Base-by-base conservation (phyloP, 805 yeast genomes). In the Yamadazyma kitorensis region DNA sequence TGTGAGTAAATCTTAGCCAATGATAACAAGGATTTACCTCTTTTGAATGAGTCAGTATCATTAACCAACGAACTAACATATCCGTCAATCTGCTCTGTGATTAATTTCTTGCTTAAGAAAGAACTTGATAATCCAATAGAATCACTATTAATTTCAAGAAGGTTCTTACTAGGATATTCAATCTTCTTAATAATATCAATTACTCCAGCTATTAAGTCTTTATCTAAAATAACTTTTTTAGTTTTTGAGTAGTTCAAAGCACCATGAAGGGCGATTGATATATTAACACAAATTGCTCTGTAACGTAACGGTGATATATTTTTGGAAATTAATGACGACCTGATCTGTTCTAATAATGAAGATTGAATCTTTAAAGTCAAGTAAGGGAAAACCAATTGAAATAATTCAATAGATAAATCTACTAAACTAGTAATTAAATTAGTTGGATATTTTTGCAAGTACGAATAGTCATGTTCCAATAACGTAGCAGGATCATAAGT, bases 291-390 rank as follows among this genome's bases (percentile, higher is more conserved):
- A 6, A 82, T 66, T 0, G 89, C 85, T 30, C 51, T 51, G 12
- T 40, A 39, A 22, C 73, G 45, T 17, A 62, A 40, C 0, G 65
- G 60, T 35, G 62, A 67, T 10, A 51, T 36, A 0, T 51, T 33
- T 43, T 60, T 48, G 19, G 69, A 59, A 18, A 76, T 65, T 30
- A 74, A 38, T 2, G 69, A 55, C 3, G 81, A 65, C 44, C 88
- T 72, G 41, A 93, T 58, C 34, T 80, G 85, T 49, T 91, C 97
- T 14, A 93, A 57, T n/a, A 93, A 68, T 1, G 97, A 87, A 38
- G 82, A 80, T 50, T 91, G 97, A 34, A 93, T 83, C 41, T 86
- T 85, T 4, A 76, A 59, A 6, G 89, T 77, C 45, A 91, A 72
- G 38, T 70, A 65, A 0, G 94, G 86, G 44, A 91, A 82, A 1